Conservation (phyloP, 257 asterid genomes). For the Osmanthus fragrans region DNA sequence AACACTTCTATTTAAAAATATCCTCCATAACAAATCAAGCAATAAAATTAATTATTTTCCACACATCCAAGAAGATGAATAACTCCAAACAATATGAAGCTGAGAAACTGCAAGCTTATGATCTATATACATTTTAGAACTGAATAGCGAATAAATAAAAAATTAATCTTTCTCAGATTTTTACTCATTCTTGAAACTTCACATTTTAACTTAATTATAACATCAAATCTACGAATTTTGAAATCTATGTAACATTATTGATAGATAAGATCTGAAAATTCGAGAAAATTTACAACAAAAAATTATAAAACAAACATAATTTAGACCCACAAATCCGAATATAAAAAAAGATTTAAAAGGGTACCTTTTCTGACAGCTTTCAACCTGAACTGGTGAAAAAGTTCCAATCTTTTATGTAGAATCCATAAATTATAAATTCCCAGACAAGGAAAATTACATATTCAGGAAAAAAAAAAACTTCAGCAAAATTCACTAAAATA, state of each 20-base stretch:
- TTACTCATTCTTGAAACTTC: conserved; percentile 12
- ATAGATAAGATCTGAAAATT: conserved; percentile 33
- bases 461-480: conserved; percentile 14
- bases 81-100: conserved; percentile 1
- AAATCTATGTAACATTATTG: neutral
- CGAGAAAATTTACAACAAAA: conserved; percentile 16
- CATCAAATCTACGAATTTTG: conserved; percentile 15
- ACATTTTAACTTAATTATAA: conserved; percentile 11
- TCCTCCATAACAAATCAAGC: conserved; percentile 12
- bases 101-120: conserved; percentile 10
- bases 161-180: conserved; percentile 1
- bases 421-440: conserved; percentile 45
- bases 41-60: conserved; percentile 1
- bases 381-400: conserved; percentile 39
- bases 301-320: neutral
- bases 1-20: neutral
- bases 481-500: neutral
- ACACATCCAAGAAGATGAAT: neutral
- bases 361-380: conserved; percentile 35
- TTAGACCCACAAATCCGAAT: conserved; percentile 9
- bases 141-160: neutral
- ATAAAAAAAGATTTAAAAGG: neutral
- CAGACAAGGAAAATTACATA: conserved; percentile 29
- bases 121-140: neutral
- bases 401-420: conserved; percentile 39